Percentiles rank a stretch among this genome's conserved stretches.
Evolutionary conservation across 2,329 filamentous ascomycete species (phyloP).

Genomic region (Colletotrichum orchidophilum): DNA sequence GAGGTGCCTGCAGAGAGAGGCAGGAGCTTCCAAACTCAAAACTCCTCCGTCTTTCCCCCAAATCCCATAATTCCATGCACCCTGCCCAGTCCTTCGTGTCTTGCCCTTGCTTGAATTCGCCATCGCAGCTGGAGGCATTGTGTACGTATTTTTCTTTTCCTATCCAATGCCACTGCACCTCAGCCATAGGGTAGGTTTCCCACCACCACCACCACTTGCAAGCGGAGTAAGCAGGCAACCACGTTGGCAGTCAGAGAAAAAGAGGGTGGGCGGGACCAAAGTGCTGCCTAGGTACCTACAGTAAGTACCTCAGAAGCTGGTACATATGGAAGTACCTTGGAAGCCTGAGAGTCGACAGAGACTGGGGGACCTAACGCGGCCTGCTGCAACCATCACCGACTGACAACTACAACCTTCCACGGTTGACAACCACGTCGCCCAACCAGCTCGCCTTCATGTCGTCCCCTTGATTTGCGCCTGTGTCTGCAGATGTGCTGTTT

Average conservation of each 20-base stretch:
- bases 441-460: not conserved
- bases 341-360: not conserved
- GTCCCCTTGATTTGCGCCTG: not conserved
- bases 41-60: not conserved
- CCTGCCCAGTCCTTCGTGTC: not conserved
- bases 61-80: not conserved
- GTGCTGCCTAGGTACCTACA: too few relatives aligned
- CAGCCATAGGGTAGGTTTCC: too few relatives aligned
- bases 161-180: not conserved
- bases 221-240: not conserved
- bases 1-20: not conserved
- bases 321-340: too few relatives aligned
- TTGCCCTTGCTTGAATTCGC: not conserved
- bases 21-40: not conserved
- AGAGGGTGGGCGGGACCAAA: not conserved
- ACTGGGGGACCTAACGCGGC: not conserved
- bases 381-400: not conserved
- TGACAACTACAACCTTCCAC: not conserved
- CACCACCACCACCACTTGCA: not conserved
- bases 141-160: slow-evolving; percentile 6
- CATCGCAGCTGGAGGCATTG: not conserved
- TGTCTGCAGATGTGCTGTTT: slow-evolving; percentile 1
- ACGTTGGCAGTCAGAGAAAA: not conserved
- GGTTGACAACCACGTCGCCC: not conserved
- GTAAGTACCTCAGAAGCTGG: not conserved